Evolutionary conservation across 768 basidiomycete species (phyloP).

Genomic region (Rhizopogon vesiculosus): DNA sequence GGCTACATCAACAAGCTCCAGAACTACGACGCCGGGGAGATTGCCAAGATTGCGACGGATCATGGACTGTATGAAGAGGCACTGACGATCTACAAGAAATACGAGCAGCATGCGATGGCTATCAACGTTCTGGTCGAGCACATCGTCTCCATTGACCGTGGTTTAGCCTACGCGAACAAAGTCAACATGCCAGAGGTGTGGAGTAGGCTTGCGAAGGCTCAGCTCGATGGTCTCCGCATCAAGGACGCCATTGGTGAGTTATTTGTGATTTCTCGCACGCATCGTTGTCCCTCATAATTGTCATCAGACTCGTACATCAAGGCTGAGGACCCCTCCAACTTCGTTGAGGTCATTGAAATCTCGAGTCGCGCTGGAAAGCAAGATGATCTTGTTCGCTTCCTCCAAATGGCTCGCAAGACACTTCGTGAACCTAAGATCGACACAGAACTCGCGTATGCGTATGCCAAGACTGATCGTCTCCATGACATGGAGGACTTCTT

Average conservation of each 20-base stretch:
- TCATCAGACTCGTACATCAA: constrained; percentile 91
- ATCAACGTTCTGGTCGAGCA: constrained; percentile 98
- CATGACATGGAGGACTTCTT: constrained; percentile 99
- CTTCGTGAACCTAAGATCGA: constrained; percentile 97
- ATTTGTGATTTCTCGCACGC: not conserved
- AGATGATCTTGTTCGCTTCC: constrained; percentile 91
- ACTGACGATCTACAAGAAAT: constrained; percentile 95
- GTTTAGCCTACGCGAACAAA: constrained; percentile 92
- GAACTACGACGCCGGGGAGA: constrained; percentile 92
- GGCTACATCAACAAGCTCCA: constrained; percentile 96
- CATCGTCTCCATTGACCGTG: constrained; percentile 96
- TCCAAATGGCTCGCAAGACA: constrained; percentile 98
- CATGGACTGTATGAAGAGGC: constrained; percentile 96
- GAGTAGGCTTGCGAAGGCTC: constrained; percentile 97
- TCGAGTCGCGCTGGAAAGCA: constrained; percentile 89
- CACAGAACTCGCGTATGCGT: constrained; percentile 96
- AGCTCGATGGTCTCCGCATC: constrained; percentile 95
- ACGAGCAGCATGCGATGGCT: constrained; percentile 91
- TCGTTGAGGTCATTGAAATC: constrained; percentile 93
- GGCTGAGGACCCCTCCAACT: constrained; percentile 93
- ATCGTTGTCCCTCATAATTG: constrained; percentile 1
- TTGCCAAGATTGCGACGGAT: constrained; percentile 95
- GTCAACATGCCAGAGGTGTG: constrained; percentile 96
- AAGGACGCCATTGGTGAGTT: constrained; percentile 91
- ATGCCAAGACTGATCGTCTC: constrained; percentile 94